These are phyloP conservation scores for Pythium phragmitis DNA, from an alignment of 352 stramenopile genomes.

Conservation along the genomic window DNA sequence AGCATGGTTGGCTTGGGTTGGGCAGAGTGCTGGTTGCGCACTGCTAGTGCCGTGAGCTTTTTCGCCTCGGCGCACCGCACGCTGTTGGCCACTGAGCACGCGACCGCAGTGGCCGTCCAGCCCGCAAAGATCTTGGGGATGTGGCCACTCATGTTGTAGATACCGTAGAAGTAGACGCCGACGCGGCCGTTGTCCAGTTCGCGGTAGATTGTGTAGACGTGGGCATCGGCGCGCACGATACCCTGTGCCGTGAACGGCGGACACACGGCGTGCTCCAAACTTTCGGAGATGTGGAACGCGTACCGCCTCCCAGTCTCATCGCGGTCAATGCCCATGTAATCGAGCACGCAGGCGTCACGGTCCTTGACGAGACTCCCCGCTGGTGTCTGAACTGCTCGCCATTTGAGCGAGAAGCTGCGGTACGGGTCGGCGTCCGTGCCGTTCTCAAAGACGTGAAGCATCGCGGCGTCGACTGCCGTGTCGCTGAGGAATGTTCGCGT, in stretches of 20 bases:
- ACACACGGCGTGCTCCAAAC: constrained; percentile 22
- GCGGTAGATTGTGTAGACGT: constrained; percentile 25
- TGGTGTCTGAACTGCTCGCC: constrained; percentile 22
- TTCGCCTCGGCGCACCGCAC: constrained; percentile 28
- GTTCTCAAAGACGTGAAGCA: constrained; percentile 27
- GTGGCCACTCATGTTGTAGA: constrained; percentile 13
- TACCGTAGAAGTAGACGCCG: constrained; percentile 18
- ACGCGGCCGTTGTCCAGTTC: constrained; percentile 16
- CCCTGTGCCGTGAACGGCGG: constrained; percentile 23
- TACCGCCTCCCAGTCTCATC: constrained; percentile 18
- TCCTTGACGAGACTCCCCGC: constrained; percentile 19
- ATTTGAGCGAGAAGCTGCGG: constrained; percentile 28
- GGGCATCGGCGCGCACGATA: constrained; percentile 11
- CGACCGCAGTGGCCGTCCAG: constrained; percentile 18
- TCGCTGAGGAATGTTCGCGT: constrained; percentile 23
- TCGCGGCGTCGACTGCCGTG: constrained; percentile 21
- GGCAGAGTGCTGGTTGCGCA: not conserved
- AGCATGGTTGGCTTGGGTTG: too few relatives aligned
- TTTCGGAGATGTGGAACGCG: constrained; percentile 29
- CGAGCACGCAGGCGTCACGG: constrained; percentile 24
- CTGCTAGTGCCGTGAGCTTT: constrained; percentile 25
- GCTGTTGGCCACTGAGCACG: constrained; percentile 19
- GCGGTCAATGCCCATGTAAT: constrained; percentile 30
- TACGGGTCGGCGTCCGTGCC: constrained; percentile 15
- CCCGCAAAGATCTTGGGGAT: constrained; percentile 19